Percentiles rank a stretch among this genome's conserved stretches.
phyloP scores from a whole-genome alignment of 2,329 filamentous ascomycete species.

The Hortaea werneckii region DNA sequence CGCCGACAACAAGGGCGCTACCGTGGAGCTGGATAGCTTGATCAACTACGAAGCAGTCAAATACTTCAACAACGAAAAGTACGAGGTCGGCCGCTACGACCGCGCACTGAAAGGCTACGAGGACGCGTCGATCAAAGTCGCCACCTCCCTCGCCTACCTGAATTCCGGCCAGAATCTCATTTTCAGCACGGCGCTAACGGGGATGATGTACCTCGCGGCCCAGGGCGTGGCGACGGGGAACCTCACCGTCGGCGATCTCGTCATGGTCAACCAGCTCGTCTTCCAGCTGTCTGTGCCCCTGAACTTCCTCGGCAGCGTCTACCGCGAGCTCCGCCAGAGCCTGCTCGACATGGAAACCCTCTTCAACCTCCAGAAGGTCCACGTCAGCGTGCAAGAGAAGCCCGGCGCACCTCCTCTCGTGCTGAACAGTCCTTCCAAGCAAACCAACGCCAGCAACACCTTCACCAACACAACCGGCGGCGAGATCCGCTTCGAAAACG shows the following conservation, averaged over 20 bases:
- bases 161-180: conserved; percentile 97
- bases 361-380: conserved; percentile 95
- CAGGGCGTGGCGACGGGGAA: conserved; percentile 73
- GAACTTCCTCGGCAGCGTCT: conserved; percentile 97
- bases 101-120: conserved; percentile 78
- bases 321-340: conserved; percentile 88
- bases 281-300: conserved; percentile 95
- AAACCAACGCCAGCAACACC: neutral
- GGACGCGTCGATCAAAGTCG: conserved; percentile 90
- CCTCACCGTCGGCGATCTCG: conserved; percentile 86
- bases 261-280: conserved; percentile 98
- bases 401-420: conserved; percentile 62
- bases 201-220: conserved; percentile 96
- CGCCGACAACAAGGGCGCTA: conserved; percentile 90
- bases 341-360: conserved; percentile 97
- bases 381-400: conserved; percentile 72
- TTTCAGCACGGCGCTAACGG: conserved; percentile 84
- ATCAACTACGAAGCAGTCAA: conserved; percentile 99
- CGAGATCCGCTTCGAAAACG: conserved; percentile 88
- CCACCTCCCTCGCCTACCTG: conserved; percentile 81
- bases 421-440: conserved; percentile 36
- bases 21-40: conserved; percentile 87
- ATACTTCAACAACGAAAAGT: conserved; percentile 98
- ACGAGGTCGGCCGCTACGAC: conserved; percentile 85
- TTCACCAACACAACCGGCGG: conserved; percentile 49